Percentiles rank a stretch among this genome's conserved stretches.
These are phyloP conservation scores for Hyaloscypha bicolor DNA, from an alignment of 495 filamentous ascomycete genomes.

Conservation along the genomic window DNA sequence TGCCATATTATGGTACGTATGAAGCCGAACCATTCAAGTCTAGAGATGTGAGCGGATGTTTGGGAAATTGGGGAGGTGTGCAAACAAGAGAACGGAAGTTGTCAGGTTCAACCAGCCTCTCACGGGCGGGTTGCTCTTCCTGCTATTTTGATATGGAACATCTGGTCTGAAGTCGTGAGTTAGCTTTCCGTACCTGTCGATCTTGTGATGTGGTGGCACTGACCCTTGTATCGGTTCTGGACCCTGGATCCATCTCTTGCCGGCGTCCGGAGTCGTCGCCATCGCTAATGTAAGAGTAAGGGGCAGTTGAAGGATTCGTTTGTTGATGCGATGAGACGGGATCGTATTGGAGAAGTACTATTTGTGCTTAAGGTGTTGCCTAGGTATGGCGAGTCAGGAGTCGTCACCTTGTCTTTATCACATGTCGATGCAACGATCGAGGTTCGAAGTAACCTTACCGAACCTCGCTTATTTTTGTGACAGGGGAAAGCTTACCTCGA, in stretches of 20 bases:
- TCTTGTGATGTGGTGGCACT: background rate
- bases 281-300: background rate
- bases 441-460: background rate
- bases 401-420: background rate
- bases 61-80: background rate
- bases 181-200: background rate
- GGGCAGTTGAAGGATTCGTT: background rate
- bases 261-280: background rate
- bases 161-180: constrained; percentile 9
- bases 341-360: background rate
- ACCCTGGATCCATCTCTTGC: constrained; percentile 6
- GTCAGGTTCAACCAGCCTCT: constrained; percentile 9
- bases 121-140: constrained; percentile 21
- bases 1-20: constrained; percentile 66
- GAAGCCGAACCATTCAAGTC: constrained; percentile 41
- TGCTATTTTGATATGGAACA: constrained; percentile 17
- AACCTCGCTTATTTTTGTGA: background rate
- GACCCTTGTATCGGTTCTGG: constrained; percentile 24
- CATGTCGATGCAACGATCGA: background rate
- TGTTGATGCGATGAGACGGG: background rate
- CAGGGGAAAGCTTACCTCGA: background rate
- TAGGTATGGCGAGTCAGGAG: background rate
- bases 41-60: constrained; percentile 2
- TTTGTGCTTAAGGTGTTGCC: background rate
- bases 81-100: constrained; percentile 16